Evolutionary conservation across 2,329 filamentous ascomycete species (phyloP), one percentile per base, ranked within the genome.

Genomic region (Aspergillus brasiliensis): DNA sequence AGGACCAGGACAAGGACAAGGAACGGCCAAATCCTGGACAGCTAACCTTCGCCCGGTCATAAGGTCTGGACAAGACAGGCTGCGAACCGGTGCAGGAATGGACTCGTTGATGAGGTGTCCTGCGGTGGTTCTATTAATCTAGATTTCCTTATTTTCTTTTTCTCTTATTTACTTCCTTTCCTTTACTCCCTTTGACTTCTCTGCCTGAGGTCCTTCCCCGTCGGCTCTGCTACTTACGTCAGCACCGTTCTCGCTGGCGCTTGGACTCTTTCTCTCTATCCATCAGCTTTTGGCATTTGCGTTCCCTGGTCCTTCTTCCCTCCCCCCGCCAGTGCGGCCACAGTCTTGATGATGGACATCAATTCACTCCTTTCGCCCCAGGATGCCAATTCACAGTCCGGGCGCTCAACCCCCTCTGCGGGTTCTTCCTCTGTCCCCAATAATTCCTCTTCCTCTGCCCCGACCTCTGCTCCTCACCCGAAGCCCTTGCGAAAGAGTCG

Each of bases 301-400:
- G 64, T 67, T 67, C 59, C 61, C 59, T 65, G 59, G 59, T 53
- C 52, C 58, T 53, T 51, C 40, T 34, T 34, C 31, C 31, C 31
- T 34, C 31, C 31, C 31, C 40, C 59, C 65, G 51, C 48, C 49
- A 31, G 51, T 25, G 27, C 47, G 42, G 46, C 42, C 51, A 58
- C 56, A 31, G 51, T 47, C 51, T 57, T 56, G 62, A 73, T 65
- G 28, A 81, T 81, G 78, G 78, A 81, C 63, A 80, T 81, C 67
- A 80, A 75, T 67, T 78, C 75, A 23, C 74, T 81, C 37, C 76
- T 81, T 60, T 80, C 78, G 56, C 77, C 78, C 54, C 71, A 75
- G 67, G 77, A 80, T 59, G 73, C 75, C 42, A 74, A 77, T 64
- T 69, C 74, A 15, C 73, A 77, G 51, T 70, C 74, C 38, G 69